Evolutionary conservation across 306 rosid species (phyloP).

Genomic region (Castanopsis chinensis): DNA sequence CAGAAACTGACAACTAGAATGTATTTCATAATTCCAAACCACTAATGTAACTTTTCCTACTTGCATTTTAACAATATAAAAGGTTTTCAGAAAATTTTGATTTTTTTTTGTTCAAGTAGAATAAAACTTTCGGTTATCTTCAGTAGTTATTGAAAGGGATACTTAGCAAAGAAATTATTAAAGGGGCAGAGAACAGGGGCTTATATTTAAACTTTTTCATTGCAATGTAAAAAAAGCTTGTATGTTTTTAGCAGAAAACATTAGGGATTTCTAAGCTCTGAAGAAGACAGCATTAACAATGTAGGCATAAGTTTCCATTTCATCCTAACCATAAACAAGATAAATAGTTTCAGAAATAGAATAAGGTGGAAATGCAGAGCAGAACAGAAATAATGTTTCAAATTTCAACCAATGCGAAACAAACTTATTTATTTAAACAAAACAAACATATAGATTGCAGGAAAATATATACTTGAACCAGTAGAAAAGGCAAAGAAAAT

Average conservation of each 20-base stretch:
- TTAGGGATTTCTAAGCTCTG: neutral
- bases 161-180: no score
- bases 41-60: neutral
- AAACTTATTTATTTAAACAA: neutral
- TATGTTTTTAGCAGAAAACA: neutral
- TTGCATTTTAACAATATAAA: neutral
- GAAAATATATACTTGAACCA: conserved; percentile 31
- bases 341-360: neutral
- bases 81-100: neutral
- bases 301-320: neutral
- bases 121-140: neutral
- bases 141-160: neutral
- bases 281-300: neutral
- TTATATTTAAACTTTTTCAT: neutral
- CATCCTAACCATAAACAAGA: neutral
- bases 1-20: neutral
- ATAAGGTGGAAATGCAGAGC: neutral
- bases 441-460: neutral
- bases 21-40: neutral
- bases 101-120: neutral
- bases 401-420: neutral
- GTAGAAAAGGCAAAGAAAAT: conserved; percentile 36
- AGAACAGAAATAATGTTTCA: neutral
- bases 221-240: neutral
- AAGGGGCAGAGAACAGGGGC: neutral